phyloP scores from a whole-genome alignment of 2,329 filamentous ascomycete genomes.

The Botryotinia narcissicola region DNA sequence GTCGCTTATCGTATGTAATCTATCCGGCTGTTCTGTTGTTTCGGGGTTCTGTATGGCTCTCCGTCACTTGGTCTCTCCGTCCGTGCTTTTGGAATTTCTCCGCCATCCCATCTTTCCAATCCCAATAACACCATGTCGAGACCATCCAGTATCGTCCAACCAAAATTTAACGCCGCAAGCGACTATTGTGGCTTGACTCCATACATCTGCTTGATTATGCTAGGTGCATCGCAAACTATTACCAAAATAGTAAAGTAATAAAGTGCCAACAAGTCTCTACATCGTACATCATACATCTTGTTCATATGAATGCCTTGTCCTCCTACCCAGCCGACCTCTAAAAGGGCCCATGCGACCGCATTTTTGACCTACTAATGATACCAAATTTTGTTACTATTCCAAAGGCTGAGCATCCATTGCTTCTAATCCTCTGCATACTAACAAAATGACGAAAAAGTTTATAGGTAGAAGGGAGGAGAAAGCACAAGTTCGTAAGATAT shows the following conservation, averaged over 20 bases:
- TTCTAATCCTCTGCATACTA: constrained; percentile 28
- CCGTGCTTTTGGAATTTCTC: not conserved
- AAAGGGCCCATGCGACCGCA: constrained; percentile 25
- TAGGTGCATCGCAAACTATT: constrained; percentile 4
- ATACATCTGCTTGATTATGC: not conserved
- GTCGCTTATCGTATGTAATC: constrained; percentile 12
- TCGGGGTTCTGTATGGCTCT: not conserved
- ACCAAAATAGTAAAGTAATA: not conserved
- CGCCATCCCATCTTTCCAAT: constrained; percentile 4
- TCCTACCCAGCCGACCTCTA: constrained; percentile 30
- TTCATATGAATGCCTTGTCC: constrained; percentile 20
- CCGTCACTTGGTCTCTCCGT: not conserved
- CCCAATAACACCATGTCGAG: not conserved
- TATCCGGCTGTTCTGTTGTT: not conserved
- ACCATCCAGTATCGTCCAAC: not conserved
- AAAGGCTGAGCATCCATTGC: constrained; percentile 32
- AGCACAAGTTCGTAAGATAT: constrained; percentile 26
- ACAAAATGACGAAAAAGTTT: constrained; percentile 23
- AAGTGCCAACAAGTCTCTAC: not conserved
- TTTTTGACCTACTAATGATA: constrained; percentile 22
- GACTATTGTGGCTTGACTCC: constrained; percentile 15
- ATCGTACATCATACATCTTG: constrained; percentile 4
- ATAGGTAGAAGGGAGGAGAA: constrained; percentile 29
- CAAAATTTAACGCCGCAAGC: constrained; percentile 18
- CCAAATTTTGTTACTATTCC: constrained; percentile 26